Conservation (phyloP, 768 basidiomycete genomes). For the Lactifluus subvellereus region DNA sequence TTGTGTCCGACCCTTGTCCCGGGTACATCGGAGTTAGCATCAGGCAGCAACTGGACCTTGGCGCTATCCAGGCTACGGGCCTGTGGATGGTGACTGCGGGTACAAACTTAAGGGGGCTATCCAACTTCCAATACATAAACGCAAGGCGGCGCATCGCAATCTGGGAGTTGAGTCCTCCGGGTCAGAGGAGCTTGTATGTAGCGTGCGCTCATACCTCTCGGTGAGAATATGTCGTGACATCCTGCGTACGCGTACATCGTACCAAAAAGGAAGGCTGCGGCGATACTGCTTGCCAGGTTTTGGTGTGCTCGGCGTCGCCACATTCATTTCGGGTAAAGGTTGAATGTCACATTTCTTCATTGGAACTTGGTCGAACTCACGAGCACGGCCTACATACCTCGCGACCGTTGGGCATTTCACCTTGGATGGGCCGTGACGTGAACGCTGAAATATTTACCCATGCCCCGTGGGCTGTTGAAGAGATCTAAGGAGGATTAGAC, state of each 20-base stretch:
- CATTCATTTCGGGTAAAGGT: neutral
- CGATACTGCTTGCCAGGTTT: neutral
- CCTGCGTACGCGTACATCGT: neutral
- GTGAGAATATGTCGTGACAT: neutral
- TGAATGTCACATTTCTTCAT: neutral
- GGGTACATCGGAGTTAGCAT: slow-evolving; percentile 5
- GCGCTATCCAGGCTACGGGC: neutral
- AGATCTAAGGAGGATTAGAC: neutral
- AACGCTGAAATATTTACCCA: neutral
- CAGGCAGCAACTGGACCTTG: neutral
- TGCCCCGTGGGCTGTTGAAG: neutral
- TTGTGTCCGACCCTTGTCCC: neutral
- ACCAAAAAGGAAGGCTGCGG: neutral
- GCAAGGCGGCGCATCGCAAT: neutral
- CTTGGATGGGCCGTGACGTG: neutral
- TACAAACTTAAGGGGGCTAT: neutral
- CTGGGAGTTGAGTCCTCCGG: neutral
- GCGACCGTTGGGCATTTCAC: neutral
- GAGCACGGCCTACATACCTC: neutral
- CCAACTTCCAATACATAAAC: neutral
- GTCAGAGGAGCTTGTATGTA: neutral
- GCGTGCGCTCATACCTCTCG: neutral
- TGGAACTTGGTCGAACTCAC: neutral
- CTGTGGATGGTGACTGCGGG: neutral
- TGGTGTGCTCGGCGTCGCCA: neutral